Conservation (phyloP, 2,329 filamentous ascomycete genomes). For the Cladosporium cucumerinum region DNA sequence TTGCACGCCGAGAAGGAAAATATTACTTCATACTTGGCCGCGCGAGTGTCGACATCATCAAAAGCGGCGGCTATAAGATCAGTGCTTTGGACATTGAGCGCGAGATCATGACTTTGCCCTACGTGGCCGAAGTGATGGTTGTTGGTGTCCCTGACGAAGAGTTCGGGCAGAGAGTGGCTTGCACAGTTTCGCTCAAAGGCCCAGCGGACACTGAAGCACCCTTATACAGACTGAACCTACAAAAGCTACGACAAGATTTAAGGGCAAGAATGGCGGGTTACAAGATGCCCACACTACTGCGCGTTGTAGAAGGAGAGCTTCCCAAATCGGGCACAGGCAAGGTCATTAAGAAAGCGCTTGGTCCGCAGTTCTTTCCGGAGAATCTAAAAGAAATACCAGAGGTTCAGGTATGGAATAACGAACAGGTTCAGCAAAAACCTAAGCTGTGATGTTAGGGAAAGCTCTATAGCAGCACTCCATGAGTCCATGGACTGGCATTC, state of each 20-base stretch:
- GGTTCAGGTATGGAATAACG: constrained; percentile 29
- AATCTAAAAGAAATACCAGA: constrained; percentile 23
- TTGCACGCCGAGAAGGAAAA: constrained; percentile 39
- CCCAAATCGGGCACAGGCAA: constrained; percentile 50
- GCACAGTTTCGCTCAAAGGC: constrained; percentile 45
- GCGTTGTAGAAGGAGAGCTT: constrained; percentile 44
- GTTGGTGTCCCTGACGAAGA: constrained; percentile 54
- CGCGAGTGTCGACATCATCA: constrained; percentile 53
- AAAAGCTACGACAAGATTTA: constrained; percentile 43
- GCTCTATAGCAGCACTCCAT: background rate
- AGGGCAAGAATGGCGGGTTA: constrained; percentile 45
- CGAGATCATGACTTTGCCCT: constrained; percentile 48
- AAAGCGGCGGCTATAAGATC: constrained; percentile 56
- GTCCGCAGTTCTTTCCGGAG: constrained; percentile 31
- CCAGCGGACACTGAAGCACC: constrained; percentile 26
- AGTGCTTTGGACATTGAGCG: constrained; percentile 54
- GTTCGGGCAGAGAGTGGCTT: constrained; percentile 55
- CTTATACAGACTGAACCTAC: constrained; percentile 36
- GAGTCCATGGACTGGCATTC: background rate
- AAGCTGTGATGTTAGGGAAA: background rate
- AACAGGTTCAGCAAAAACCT: background rate
- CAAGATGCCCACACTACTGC: constrained; percentile 49
- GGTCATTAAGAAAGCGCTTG: constrained; percentile 47
- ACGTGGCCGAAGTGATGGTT: constrained; percentile 52
- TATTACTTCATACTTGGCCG: constrained; percentile 54